Conservation (phyloP, 2,329 filamentous ascomycete genomes). For the Nothophaeocryptopus gaeumannii region DNA sequence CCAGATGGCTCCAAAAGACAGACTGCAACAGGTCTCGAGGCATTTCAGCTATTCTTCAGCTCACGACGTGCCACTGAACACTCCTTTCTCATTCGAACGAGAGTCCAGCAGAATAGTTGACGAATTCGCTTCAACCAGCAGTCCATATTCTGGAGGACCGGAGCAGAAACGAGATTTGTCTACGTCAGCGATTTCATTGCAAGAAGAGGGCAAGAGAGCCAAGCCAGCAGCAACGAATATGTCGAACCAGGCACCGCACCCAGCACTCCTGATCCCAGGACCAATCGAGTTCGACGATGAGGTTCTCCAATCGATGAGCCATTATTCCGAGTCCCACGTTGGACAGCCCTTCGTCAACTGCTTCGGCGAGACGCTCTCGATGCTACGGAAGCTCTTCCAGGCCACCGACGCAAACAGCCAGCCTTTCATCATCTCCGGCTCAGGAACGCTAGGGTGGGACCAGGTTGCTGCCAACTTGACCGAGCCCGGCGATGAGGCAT, state of each 20-base stretch:
- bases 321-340: constrained; percentile 94
- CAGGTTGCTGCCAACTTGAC: constrained; percentile 89
- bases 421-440: constrained; percentile 90
- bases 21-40: constrained; percentile 56
- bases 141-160: constrained; percentile 4
- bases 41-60: constrained; percentile 57
- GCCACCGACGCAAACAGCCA: constrained; percentile 78
- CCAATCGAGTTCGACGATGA: constrained; percentile 99
- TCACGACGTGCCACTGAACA: constrained; percentile 57
- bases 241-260: constrained; percentile 59
- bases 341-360: constrained; percentile 81
- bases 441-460: constrained; percentile 95
- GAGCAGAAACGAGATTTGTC: constrained; percentile 29
- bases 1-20: constrained; percentile 36
- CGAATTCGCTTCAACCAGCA: constrained; percentile 10
- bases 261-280: constrained; percentile 87
- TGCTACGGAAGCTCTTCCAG: constrained; percentile 92
- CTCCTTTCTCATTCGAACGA: constrained; percentile 61
- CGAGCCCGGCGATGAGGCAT: constrained; percentile 82
- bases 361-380: constrained; percentile 84
- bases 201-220: constrained; percentile 29
- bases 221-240: constrained; percentile 42
- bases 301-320: constrained; percentile 89
- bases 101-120: constrained; percentile 42
- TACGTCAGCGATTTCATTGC: constrained; percentile 21